Evolutionary conservation across 129 eudicot genomes (phyloP).

Genomic region (Rutidosis leptorrhynchoides): DNA sequence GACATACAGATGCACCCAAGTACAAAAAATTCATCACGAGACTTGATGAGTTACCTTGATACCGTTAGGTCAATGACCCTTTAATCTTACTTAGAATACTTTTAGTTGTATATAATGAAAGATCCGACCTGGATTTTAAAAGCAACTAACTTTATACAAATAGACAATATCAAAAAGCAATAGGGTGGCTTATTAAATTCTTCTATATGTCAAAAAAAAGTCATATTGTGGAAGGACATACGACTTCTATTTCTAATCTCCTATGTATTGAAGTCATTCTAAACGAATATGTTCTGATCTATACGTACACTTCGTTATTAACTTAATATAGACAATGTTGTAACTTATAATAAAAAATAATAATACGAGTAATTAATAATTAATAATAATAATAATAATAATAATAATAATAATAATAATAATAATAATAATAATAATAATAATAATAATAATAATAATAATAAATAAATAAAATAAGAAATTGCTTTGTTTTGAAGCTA

Average conservation of each 20-base stretch:
- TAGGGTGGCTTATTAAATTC: neutral
- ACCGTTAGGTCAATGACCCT: no score
- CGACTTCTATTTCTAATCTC: neutral
- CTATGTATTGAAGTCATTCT: neutral
- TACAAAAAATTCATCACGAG: no score
- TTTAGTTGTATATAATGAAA: neutral
- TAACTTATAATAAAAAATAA: neutral
- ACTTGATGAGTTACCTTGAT: no score
- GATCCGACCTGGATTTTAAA: neutral
- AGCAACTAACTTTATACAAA: neutral
- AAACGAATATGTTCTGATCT: neutral
- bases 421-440: no score
- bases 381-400: no score
- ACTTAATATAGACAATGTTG: neutral
- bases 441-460: no score
- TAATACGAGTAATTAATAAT: no score
- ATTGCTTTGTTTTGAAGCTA: constrained; percentile 35
- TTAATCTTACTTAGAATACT: no score
- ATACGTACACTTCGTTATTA: neutral
- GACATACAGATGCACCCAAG: no score
- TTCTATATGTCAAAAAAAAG: neutral
- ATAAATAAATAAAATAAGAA: neutral
- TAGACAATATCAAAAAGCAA: neutral
- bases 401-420: no score
- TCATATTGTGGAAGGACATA: neutral